Evolutionary conservation across 225 moss, liverwort and hornwort genomes (phyloP).

Genomic region (Pseudisothecium myosuroides): DNA sequence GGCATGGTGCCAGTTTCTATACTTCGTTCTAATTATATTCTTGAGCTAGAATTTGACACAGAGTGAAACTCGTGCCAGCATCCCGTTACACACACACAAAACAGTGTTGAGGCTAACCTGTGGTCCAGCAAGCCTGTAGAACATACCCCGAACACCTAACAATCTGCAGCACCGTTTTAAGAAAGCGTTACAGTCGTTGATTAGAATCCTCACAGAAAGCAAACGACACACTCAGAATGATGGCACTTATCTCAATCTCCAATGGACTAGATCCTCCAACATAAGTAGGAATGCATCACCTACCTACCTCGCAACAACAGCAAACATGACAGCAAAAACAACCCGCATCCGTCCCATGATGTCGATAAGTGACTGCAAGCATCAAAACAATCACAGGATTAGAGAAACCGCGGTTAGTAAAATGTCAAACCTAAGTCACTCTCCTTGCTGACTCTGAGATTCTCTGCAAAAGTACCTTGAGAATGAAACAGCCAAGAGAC

Average conservation of each 20-base stretch:
- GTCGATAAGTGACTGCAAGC: conserved; percentile 77
- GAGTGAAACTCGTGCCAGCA: background rate
- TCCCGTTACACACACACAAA: background rate
- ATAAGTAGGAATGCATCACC: background rate
- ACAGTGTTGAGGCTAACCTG: conserved; percentile 39
- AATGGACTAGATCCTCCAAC: background rate
- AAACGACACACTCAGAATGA: background rate
- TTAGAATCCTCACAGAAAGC: background rate
- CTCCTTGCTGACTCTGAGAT: background rate
- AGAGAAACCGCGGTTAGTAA: background rate
- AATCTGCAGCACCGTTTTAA: conserved; percentile 42
- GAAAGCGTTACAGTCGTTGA: background rate
- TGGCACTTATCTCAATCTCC: background rate
- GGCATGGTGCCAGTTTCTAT: background rate
- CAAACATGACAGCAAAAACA: conserved; percentile 67
- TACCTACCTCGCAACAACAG: conserved; percentile 77
- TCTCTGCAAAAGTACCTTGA: background rate
- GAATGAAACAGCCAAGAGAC: background rate
- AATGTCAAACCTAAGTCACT: background rate
- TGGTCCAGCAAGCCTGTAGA: conserved; percentile 89
- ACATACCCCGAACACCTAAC: conserved; percentile 77
- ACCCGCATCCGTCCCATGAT: conserved; percentile 79
- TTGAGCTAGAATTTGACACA: background rate
- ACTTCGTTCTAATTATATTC: background rate
- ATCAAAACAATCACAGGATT: background rate